phyloP scores from a whole-genome alignment of 768 basidiomycete genomes.

The Tylopilus sp. region DNA sequence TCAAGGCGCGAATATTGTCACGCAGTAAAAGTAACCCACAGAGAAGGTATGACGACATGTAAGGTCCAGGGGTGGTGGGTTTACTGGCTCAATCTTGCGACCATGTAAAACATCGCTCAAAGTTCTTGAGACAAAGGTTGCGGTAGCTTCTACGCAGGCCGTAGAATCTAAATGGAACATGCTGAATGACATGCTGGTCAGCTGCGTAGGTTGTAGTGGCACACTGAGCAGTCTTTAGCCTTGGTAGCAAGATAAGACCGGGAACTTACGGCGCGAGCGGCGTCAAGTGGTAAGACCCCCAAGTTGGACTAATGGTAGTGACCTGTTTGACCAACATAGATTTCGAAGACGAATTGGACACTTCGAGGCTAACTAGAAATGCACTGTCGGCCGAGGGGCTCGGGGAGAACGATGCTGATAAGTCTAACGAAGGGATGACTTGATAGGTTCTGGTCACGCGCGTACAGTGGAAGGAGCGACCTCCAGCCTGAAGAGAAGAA shows the following conservation, averaged over 20 bases:
- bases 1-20: neutral
- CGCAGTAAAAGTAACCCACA: constrained; percentile 33
- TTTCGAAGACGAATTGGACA: constrained; percentile 47
- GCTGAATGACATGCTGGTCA: constrained; percentile 42
- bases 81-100: constrained; percentile 32
- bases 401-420: constrained; percentile 50
- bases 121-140: constrained; percentile 50
- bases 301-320: constrained; percentile 63
- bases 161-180: constrained; percentile 38
- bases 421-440: constrained; percentile 56
- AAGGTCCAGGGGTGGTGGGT: constrained; percentile 56
- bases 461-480: constrained; percentile 53
- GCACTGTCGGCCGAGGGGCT: constrained; percentile 43
- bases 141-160: constrained; percentile 39
- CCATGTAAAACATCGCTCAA: constrained; percentile 52
- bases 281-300: constrained; percentile 50
- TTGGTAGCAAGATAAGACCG: neutral
- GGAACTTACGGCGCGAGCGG: constrained; percentile 42
- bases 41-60: constrained; percentile 44
- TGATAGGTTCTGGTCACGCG: constrained; percentile 54
- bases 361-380: constrained; percentile 53
- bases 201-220: constrained; percentile 45
- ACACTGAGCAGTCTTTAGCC: constrained; percentile 33
- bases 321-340: constrained; percentile 54
- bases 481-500: constrained; percentile 38